Evolutionary conservation across 495 filamentous ascomycete species (phyloP), one percentile per base, ranked within the genome.

Genomic region (Lasiosphaeriaceae sp.): DNA sequence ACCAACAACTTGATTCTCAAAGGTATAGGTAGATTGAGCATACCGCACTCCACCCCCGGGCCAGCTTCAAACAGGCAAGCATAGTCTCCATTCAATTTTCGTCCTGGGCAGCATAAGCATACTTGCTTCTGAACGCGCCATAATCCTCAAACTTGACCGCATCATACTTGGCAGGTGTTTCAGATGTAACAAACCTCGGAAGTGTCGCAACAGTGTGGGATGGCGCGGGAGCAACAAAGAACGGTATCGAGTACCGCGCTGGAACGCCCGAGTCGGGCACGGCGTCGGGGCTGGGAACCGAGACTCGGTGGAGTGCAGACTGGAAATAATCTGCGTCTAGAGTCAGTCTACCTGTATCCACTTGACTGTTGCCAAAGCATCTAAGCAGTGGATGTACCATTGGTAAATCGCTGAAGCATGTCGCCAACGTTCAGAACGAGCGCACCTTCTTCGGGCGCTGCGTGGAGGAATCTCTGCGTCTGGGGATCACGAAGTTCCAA

Each of bases 211-310:
- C 76, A 12, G 80, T 61, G 21, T 74, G 66, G 26, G 80, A 77
- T 23, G 72, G 70, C 63, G 84, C 77, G 1, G 81, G 78, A 16
- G 67, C 63, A 47, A 82, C 64, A 58, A 86, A 88, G 65, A 81
- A 86, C 1, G 83, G 82, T 51, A 86, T 86, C 2, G 82, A 85
- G 58, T 81, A 85, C 5, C 83, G 71, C 29, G 76, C 71, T 26
- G 75, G 71, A 2, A 80, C 80, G 59, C 82, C 77, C 12, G 73
- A 61, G 6, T 75, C 63, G n/a, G 66, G 45, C 14, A 75, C 71
- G 9, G 70, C 63, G 6, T 76, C 65, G 1, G 64, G 62, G 12
- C 63, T 64, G 21, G 80, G 80, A 3, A 80, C 54, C n/a, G 69
- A 67, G 23, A 83, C 80, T 9, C 76, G 74, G 63, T 83, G 81